Base-by-base conservation (phyloP, 2,329 filamentous ascomycete species). In the Phyllosticta paracitricarpa region DNA sequence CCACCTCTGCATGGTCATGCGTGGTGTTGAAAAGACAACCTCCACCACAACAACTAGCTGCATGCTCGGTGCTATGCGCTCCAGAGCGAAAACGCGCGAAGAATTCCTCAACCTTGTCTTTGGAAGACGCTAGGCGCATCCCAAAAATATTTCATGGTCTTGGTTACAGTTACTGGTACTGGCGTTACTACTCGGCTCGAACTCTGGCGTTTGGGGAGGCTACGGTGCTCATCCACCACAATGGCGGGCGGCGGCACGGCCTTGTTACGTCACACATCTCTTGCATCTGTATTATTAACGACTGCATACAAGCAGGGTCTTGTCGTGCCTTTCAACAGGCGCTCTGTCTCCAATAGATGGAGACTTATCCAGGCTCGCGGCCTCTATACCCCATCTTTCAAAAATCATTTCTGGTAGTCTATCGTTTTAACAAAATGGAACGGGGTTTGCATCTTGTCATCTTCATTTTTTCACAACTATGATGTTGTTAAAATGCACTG, bases 1-100 rank as follows among this genome's bases (percentile, higher is more conserved):
- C 70, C 94, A 99, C 77, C 79, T 97, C 55, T 99, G 94, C 80
- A 99, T 97, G 93, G 91, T 96, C 17, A 97, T 97, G 92, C 85
- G 94, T 55, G 94, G 94, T n/a, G 93, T 99, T 9, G 85, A 97
- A 73, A 97, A 99, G 81, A 91, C 91, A 0, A 84, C 82, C 51
- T 87, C 89, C 57, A 88, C 84, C 19, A 97, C 94, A 6, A 94
- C 95, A 48, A 99, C 94, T 19, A 97, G 91, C 78, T 97, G 93
- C 73, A 95, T 99, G 77, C 83, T 97, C n/a, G 94, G 94, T 51
- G 92, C 91, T 69, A 96, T 99, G 81, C 87, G 96, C 71, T 87
- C 87, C 63, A 91, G 89, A 68, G 90, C 91, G 64, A 97, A 96
- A 81, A 97, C 93, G 10, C 82, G 94, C 68, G 95, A 96, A 72